A percentile compares a stretch with the other conserved stretches of the same genome.
Evolutionary conservation across 2,329 filamentous ascomycete species (phyloP).

Genomic region (Aspergillus fumigatus): DNA sequence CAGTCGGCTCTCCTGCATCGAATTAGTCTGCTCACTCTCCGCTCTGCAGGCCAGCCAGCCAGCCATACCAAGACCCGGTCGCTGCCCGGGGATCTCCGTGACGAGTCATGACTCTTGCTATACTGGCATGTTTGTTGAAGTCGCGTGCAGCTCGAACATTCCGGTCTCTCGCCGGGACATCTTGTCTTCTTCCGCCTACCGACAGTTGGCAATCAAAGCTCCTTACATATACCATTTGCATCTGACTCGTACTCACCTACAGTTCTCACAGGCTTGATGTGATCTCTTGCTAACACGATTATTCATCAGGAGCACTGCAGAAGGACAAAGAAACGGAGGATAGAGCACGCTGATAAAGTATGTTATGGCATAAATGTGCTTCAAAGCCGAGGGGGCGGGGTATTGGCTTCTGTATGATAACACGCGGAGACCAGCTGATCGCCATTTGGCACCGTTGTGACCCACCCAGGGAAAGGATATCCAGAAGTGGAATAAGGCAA

Average conservation of each 20-base stretch:
- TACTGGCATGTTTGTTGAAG: neutral
- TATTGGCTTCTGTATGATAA: no score
- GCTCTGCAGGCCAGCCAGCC: neutral
- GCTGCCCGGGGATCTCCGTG: neutral
- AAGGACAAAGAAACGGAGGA: neutral
- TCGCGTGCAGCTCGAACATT: neutral
- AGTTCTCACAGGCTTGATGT: neutral
- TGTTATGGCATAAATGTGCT: neutral
- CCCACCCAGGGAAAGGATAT: neutral
- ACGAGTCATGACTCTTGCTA: neutral
- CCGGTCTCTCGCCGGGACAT: neutral
- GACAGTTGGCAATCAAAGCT: neutral
- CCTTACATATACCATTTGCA: neutral
- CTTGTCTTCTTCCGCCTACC: neutral
- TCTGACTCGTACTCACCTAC: neutral
- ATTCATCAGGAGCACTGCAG: neutral
- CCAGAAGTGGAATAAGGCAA: neutral
- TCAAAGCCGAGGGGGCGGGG: neutral
- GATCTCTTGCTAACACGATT: neutral
- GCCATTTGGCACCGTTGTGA: neutral
- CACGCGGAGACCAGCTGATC: neutral
- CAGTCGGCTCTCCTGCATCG: neutral
- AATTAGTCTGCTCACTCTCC: neutral
- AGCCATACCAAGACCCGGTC: neutral
- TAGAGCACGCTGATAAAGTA: neutral